phyloP scores from a whole-genome alignment of 1,284 basidiomycete genomes.

The Pisolithus thermaeus region DNA sequence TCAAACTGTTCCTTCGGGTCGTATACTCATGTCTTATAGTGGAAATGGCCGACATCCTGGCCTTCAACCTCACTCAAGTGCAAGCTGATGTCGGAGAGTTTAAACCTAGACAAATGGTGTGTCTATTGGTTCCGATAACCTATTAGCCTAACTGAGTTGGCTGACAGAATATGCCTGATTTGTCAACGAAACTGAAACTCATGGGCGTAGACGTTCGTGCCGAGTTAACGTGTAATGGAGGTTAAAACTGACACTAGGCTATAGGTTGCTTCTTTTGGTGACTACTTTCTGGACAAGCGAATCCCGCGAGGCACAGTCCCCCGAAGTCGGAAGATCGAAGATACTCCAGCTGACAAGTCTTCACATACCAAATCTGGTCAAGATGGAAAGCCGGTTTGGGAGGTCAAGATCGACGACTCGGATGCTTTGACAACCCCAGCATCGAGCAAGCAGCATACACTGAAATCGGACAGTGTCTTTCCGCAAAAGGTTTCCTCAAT shows the following conservation, averaged over 20 bases:
- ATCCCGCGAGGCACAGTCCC: conserved; percentile 4
- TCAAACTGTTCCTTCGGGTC: conserved; percentile 9
- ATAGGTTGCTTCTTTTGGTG: conserved; percentile 66
- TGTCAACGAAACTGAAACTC: conserved; percentile 63
- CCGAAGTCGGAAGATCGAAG: conserved; percentile 4
- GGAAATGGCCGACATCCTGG: conserved; percentile 72
- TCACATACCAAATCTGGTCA: conserved; percentile 8
- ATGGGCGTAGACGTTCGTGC: conserved; percentile 64
- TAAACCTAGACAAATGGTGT: conserved; percentile 46
- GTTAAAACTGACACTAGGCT: neutral
- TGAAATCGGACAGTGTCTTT: neutral
- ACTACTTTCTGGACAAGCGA: conserved; percentile 66
- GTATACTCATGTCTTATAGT: conserved; percentile 26
- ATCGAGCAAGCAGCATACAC: neutral
- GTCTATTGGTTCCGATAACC: conserved; percentile 26
- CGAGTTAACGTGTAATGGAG: neutral
- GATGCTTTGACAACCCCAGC: conserved; percentile 4
- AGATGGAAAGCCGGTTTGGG: conserved; percentile 8
- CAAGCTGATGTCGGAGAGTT: conserved; percentile 38
- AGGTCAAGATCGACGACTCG: conserved; percentile 15
- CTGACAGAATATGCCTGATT: conserved; percentile 45
- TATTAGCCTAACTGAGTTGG: conserved; percentile 27
- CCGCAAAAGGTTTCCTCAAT: neutral
- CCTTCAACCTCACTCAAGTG: conserved; percentile 66
- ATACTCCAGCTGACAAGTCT: neutral